phyloP scores from a whole-genome alignment of 768 basidiomycete genomes.

The Boletales sp. region DNA sequence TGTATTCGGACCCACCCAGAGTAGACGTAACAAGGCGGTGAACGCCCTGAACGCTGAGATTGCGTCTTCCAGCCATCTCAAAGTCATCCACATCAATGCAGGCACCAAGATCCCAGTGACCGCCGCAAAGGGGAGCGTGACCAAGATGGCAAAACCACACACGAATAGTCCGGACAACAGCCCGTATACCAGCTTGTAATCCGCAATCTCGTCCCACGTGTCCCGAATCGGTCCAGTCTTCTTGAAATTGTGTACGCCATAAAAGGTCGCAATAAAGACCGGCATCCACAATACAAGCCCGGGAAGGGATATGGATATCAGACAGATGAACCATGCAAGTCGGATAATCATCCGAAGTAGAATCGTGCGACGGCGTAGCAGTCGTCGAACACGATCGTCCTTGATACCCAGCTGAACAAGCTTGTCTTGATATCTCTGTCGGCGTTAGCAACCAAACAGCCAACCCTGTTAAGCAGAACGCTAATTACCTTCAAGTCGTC shows the following conservation, averaged over 20 bases:
- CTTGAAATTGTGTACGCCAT: conserved; percentile 72
- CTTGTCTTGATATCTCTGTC: conserved; percentile 70
- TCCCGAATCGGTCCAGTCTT: conserved; percentile 80
- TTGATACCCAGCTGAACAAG: conserved; percentile 68
- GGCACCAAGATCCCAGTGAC: conserved; percentile 63
- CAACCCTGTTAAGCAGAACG: neutral
- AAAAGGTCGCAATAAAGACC: conserved; percentile 66
- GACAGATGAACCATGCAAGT: conserved; percentile 55
- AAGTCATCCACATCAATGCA: conserved; percentile 81
- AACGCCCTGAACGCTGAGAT: conserved; percentile 77
- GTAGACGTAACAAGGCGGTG: conserved; percentile 53
- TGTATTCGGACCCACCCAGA: conserved; percentile 58
- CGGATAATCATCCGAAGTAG: conserved; percentile 64
- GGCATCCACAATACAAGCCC: conserved; percentile 84
- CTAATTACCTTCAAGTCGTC: conserved; percentile 57
- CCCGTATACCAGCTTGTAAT: conserved; percentile 85
- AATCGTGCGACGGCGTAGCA: conserved; percentile 51
- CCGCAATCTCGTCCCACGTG: conserved; percentile 87
- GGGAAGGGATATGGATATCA: conserved; percentile 65
- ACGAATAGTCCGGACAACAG: conserved; percentile 69
- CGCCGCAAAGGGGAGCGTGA: conserved; percentile 60
- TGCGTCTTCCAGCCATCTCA: conserved; percentile 87
- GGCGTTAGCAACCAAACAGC: neutral
- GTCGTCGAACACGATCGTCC: conserved; percentile 78
- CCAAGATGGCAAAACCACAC: conserved; percentile 49